Evolutionary conservation across 371 early-diverging fungal species (phyloP), one percentile per base, ranked within the genome.

Genomic region (Blastocladiella emersonii): DNA sequence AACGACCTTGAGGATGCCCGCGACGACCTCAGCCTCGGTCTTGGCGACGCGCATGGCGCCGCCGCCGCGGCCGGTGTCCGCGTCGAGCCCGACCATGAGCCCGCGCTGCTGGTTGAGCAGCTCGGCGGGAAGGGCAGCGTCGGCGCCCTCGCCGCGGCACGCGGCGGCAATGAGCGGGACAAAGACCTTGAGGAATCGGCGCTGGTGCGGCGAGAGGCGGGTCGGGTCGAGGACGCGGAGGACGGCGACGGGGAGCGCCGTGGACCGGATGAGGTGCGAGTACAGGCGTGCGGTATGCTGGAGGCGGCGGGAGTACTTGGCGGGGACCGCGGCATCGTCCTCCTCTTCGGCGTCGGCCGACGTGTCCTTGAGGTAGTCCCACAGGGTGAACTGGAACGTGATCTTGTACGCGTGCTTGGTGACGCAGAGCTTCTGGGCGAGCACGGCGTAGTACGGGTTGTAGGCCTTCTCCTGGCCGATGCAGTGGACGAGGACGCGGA

Each of bases 401-500:
- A 95, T 83, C 74, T 87, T 88, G 76, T 84, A 89, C 17, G 86
- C 84, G 72, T 88, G 87, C 62, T 83, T 80, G 35, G 79, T 75
- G 43, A 76, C 73, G 72, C 91, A 91, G 57, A 97, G 73, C 61
- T 83, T 74, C 53, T 85, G 77, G 17, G 86, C 87, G 4, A 95
- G 87, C 49, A 92, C 79, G 60, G 89, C 82, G 65, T 97, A 97
- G 71, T 86, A 97, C n/a, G 95, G 92, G 72, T 97, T 97, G 75
- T 87, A 91, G 21, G 81, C 78, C 69, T 80, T 80, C 76, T 95
- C 96, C 85, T 88, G 37, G 27, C 19, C n/a, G 32, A 44, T 6
- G 3, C 5, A 69, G 23, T 39, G 92, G 12, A 95, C 63, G 43
- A 95, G 67, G 23, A 98, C 94, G 21, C 94, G 81, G 35, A 91